Evolutionary conservation across 345 rosid species (phyloP).

Genomic region (Aegle marmelos): DNA sequence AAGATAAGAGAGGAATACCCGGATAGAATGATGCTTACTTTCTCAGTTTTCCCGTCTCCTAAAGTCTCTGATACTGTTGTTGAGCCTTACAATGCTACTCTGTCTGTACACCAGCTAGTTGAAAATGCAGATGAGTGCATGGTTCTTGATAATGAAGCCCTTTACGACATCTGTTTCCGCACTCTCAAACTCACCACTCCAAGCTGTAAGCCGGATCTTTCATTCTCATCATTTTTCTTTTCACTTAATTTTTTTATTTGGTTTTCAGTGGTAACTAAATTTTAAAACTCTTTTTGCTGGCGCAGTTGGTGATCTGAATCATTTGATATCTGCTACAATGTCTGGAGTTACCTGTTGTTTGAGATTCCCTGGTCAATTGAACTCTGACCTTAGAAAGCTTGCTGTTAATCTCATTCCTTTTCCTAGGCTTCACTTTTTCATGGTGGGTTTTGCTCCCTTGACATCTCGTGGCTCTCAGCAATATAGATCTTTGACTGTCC

Average conservation of each 20-base stretch:
- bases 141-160: constrained; percentile 66
- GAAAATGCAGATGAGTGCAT: constrained; percentile 69
- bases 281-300: neutral
- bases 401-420: constrained; percentile 62
- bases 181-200: constrained; percentile 66
- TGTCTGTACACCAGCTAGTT: constrained; percentile 64
- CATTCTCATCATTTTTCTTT: neutral
- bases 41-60: constrained; percentile 72
- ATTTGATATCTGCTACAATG: constrained; percentile 73
- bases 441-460: constrained; percentile 57
- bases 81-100: constrained; percentile 68
- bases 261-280: neutral
- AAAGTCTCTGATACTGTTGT: constrained; percentile 72
- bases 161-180: constrained; percentile 65
- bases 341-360: constrained; percentile 74
- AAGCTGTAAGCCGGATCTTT: constrained; percentile 37
- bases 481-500: constrained; percentile 42
- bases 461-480: constrained; percentile 56
- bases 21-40: constrained; percentile 72
- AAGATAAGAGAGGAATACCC: constrained; percentile 75
- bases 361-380: constrained; percentile 69
- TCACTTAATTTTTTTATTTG: neutral
- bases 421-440: constrained; percentile 56
- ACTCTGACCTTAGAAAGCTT: constrained; percentile 69
- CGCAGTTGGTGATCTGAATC: constrained; percentile 67